Evolutionary conservation across 228 moss, liverwort and hornwort species (phyloP).

Genomic region (Sphagnum magellanicum): DNA sequence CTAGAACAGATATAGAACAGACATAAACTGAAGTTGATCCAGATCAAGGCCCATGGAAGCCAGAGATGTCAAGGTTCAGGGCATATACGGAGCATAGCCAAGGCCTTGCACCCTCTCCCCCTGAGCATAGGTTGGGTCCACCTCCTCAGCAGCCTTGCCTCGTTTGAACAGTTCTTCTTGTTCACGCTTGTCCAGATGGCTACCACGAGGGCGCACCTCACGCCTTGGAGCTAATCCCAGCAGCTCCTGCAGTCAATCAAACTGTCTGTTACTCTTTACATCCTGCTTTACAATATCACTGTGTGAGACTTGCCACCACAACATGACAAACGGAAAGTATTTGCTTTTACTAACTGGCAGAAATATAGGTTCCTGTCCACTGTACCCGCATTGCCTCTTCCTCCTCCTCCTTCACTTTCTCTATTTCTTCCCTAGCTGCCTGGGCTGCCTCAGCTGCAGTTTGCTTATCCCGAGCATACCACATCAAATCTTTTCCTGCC

Average conservation of each 20-base stretch:
- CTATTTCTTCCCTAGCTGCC: conserved; percentile 72
- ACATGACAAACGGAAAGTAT: too few relatives aligned
- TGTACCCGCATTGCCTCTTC: conserved; percentile 63
- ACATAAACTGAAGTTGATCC: not conserved
- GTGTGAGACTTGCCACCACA: too few relatives aligned
- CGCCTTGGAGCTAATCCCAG: conserved; percentile 75
- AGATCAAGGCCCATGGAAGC: not conserved
- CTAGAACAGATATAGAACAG: not conserved
- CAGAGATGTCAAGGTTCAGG: not conserved
- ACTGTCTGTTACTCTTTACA: too few relatives aligned
- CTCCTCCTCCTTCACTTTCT: conserved; percentile 77
- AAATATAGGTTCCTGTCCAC: not conserved
- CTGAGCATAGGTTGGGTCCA: conserved; percentile 58
- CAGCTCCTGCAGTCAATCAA: conserved; percentile 52
- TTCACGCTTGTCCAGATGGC: conserved; percentile 68
- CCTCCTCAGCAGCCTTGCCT: conserved; percentile 62
- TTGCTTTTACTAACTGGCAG: too few relatives aligned
- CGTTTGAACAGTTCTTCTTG: conserved; percentile 75
- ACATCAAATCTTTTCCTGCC: conserved; percentile 91
- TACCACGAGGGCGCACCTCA: conserved; percentile 39
- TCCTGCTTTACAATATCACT: too few relatives aligned
- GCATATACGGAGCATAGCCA: conserved; percentile 78
- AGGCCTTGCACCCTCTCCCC: conserved; percentile 91
- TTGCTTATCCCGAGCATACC: conserved; percentile 80
- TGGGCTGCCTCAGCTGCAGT: conserved; percentile 35